phyloP scores from a whole-genome alignment of 371 early-diverging fungal genomes.

The Batkoa obscura region DNA sequence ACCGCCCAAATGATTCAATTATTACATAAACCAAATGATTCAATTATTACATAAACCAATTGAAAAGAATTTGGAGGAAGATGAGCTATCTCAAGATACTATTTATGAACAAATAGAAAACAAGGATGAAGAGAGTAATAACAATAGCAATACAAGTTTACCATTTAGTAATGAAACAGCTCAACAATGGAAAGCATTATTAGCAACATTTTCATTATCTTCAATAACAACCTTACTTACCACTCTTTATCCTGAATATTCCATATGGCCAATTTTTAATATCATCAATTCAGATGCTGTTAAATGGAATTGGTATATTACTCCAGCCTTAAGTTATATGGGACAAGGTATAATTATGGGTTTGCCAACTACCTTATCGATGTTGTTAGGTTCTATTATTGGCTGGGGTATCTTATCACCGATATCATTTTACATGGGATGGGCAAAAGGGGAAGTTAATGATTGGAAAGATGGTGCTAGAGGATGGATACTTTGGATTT shows the following conservation, averaged over 20 bases:
- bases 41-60: slow-evolving; percentile 36
- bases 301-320: slow-evolving; percentile 56
- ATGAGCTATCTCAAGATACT: slow-evolving; percentile 16
- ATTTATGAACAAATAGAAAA: not conserved
- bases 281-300: slow-evolving; percentile 8
- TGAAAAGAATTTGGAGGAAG: slow-evolving; percentile 7
- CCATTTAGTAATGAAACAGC: not conserved
- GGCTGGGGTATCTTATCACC: slow-evolving; percentile 71
- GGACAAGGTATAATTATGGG: slow-evolving; percentile 80
- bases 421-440: slow-evolving; percentile 35
- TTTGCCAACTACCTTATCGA: slow-evolving; percentile 44
- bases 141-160: too few species aligned
- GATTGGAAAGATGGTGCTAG: slow-evolving; percentile 51
- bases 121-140: not conserved
- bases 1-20: slow-evolving; percentile 66
- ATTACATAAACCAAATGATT: slow-evolving; percentile 60
- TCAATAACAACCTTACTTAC: not conserved
- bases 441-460: slow-evolving; percentile 54
- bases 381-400: slow-evolving; percentile 50
- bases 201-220: not conserved
- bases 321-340: slow-evolving; percentile 44
- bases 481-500: slow-evolving; percentile 77
- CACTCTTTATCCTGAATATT: not conserved
- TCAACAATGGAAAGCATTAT: not conserved
- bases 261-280: not conserved